A percentile compares a stretch with the other conserved stretches of the same genome.
Conservation (phyloP, 208 protist species). For the Trichomonas gallinae region DNA sequence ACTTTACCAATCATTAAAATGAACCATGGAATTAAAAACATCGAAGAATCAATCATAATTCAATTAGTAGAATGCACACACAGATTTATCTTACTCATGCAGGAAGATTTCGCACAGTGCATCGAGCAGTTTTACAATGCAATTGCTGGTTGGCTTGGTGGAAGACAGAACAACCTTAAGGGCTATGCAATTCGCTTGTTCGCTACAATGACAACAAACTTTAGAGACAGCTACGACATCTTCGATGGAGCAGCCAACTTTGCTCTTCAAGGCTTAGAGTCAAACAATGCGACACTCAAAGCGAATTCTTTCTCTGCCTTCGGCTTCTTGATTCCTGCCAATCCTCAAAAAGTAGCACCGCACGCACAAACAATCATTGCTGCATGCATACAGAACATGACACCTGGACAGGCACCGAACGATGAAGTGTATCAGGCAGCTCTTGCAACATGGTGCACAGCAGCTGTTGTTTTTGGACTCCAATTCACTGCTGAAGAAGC, state of each 20-base stretch:
- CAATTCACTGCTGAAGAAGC: background rate
- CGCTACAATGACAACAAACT: background rate
- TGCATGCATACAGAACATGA: background rate
- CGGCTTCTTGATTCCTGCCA: background rate
- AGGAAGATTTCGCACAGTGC: background rate
- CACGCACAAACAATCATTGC: background rate
- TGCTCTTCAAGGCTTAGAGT: background rate
- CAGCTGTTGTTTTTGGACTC: background rate
- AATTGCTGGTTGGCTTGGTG: background rate
- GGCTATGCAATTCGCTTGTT: background rate
- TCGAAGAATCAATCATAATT: background rate
- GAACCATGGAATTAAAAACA: background rate
- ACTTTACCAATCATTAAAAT: background rate
- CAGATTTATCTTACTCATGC: background rate
- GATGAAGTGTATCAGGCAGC: background rate
- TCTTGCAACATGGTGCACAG: background rate
- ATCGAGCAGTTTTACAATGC: background rate
- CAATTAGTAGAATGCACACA: background rate
- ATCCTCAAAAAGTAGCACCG: background rate
- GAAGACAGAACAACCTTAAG: background rate
- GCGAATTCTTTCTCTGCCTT: background rate
- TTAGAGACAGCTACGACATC: background rate
- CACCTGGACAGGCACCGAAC: background rate
- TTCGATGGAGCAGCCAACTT: background rate
- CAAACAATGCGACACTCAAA: background rate